phyloP scores from a whole-genome alignment of 2,329 filamentous ascomycete genomes.

The Ophiosphaerella herpotricha region DNA sequence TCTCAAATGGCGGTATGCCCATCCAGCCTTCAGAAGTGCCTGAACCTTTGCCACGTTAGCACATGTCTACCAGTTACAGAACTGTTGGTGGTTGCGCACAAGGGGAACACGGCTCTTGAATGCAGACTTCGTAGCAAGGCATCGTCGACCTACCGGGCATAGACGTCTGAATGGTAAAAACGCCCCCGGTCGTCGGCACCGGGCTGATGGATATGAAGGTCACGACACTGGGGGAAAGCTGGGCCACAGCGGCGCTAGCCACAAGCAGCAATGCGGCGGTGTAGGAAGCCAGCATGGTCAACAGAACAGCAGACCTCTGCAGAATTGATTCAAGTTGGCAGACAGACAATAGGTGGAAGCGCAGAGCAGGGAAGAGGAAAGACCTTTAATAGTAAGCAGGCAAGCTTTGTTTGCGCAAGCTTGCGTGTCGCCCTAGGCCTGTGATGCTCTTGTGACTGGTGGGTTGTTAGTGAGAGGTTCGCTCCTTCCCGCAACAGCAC shows the following conservation, averaged over 20 bases:
- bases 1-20: slow-evolving; percentile 24
- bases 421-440: slow-evolving; percentile 8
- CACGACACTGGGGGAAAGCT: slow-evolving; percentile 16
- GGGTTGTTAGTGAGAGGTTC: slow-evolving; percentile 23
- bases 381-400: neutral
- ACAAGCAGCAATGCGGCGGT: slow-evolving; percentile 32
- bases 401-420: slow-evolving; percentile 4
- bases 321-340: neutral
- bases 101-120: slow-evolving; percentile 31
- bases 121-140: slow-evolving; percentile 32
- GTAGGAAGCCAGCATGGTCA: slow-evolving; percentile 29
- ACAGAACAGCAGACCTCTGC: neutral
- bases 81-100: slow-evolving; percentile 20
- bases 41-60: slow-evolving; percentile 11
- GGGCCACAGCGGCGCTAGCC: slow-evolving; percentile 28
- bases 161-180: slow-evolving; percentile 37
- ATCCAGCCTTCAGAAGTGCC: slow-evolving; percentile 12
- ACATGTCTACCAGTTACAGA: neutral
- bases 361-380: neutral
- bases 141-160: slow-evolving; percentile 18
- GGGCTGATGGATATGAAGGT: slow-evolving; percentile 17
- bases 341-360: neutral
- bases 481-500: slow-evolving; percentile 40
- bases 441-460: slow-evolving; percentile 17
- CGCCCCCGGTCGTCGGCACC: slow-evolving; percentile 20